Percentiles rank a stretch among this genome's conserved stretches.
These are phyloP conservation scores for Fusarium cyanostomum DNA, from an alignment of 2,329 filamentous ascomycete genomes.

Conservation along the genomic window DNA sequence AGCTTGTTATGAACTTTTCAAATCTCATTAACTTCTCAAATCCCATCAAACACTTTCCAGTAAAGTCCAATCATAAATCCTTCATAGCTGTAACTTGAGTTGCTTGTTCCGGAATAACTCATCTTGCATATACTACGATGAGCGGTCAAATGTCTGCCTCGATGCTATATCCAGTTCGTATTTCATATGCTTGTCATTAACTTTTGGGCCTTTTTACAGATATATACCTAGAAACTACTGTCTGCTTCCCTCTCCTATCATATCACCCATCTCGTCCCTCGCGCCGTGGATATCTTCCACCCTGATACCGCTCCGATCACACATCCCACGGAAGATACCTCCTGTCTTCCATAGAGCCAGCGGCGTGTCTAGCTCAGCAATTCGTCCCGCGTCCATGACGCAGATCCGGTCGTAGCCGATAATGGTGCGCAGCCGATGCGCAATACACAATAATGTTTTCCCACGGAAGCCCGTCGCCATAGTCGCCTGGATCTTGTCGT, in stretches of 20 bases:
- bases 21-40: too few species aligned
- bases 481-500: constrained; percentile 91
- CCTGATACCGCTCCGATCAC: constrained; percentile 82
- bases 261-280: constrained; percentile 46
- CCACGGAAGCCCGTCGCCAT: constrained; percentile 87
- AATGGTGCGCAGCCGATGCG: constrained; percentile 90
- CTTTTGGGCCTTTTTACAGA: background rate
- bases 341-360: constrained; percentile 74
- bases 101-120: background rate
- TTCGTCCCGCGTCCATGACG: constrained; percentile 90
- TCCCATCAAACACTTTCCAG: too few species aligned
- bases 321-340: constrained; percentile 90
- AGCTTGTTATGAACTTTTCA: background rate
- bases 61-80: background rate
- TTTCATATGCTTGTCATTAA: background rate
- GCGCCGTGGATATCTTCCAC: constrained; percentile 62
- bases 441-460: constrained; percentile 90
- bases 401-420: constrained; percentile 95
- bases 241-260: constrained; percentile 10
- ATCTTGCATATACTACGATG: background rate
- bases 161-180: background rate
- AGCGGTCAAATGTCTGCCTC: background rate
- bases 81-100: background rate
- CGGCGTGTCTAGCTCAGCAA: constrained; percentile 87
- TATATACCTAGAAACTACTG: constrained; percentile 1